Conservation (phyloP, 116 monocot genomes). For the Iris pallida region DNA sequence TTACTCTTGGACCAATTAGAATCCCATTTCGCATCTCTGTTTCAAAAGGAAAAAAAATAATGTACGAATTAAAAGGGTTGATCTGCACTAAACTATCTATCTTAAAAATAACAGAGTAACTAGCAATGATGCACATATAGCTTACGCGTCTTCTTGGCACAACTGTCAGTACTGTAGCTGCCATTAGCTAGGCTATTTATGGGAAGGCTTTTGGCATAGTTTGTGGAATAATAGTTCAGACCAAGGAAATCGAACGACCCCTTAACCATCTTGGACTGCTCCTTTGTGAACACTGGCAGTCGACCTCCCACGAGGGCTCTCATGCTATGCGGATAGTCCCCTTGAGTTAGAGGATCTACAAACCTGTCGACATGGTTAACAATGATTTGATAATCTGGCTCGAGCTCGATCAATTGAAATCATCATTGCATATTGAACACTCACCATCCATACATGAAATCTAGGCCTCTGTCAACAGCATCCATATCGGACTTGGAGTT, state of each 20-base stretch:
- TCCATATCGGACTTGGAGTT: constrained; percentile 8
- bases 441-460: constrained; percentile 43
- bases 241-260: constrained; percentile 65
- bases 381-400: too few species aligned
- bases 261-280: constrained; percentile 39
- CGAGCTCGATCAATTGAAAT: too few species aligned
- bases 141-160: constrained; percentile 10
- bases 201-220: constrained; percentile 17
- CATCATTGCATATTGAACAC: neutral
- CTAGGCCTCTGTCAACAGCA: constrained; percentile 20
- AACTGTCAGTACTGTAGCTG: constrained; percentile 13
- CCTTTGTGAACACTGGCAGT: constrained; percentile 42
- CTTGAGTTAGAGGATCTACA: constrained; percentile 52
- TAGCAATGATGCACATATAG: too few species aligned
- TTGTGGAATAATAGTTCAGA: constrained; percentile 53
- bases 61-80: neutral
- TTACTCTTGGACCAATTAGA: too few species aligned
- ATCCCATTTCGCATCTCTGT: too few species aligned
- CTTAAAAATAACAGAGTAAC: too few species aligned
- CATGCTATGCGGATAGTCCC: constrained; percentile 60
- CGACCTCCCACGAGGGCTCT: constrained; percentile 32
- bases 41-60: neutral
- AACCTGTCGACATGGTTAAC: constrained; percentile 26
- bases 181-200: neutral
- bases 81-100: too few species aligned